Base-by-base conservation (phyloP, 2,329 filamentous ascomycete genomes). In the Colletotrichum viniferum region DNA sequence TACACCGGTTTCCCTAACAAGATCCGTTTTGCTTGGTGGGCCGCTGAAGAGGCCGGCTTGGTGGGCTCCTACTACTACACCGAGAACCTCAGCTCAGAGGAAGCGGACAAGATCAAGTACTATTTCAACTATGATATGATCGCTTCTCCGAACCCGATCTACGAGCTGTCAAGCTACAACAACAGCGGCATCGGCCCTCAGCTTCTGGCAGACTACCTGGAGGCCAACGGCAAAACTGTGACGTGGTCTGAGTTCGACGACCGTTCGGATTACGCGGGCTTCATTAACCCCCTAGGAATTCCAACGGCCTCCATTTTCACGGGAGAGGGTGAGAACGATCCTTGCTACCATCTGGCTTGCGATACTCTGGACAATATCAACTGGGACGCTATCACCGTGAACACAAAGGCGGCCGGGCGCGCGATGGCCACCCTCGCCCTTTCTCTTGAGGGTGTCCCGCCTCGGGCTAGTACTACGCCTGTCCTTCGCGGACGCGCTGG, bases 111-210 rank as follows among this genome's bases (percentile, higher is more conserved):
- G 82, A 91, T 94, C 79, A 87, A 89, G 5, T 90, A 94, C 43
- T 92, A 93, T 84, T 90, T 94, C 81, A 93, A 94, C 85, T 93
- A 92, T 79, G 92, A 94, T 83, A 94, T 94, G 93, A 92, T 94
- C 73, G 86, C 83, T 7, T 87, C 85, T 7, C 81, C 82, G 2
- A 78, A 80, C 14, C 84, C 86, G 13, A 77, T 79, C 48, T 87
- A 83, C 78, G 71, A 76, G 71, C 26, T 76, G 3, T 79, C 78
- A 58, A 82, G 88, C 4, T 85, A 87, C 69, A 80, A 84, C 48
- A 83, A 84, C 77, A 82, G 80, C 13, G 85, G 81, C 8, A 73
- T 81, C 34, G 86, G 84, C 18, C 84, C 84, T n/a, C 67, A 80
- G 36, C 78, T 80, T 13, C 78, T 87, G 24, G 66, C 81, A 60